A percentile compares a stretch with the other conserved stretches of the same genome.
These are phyloP conservation scores for Geosiphon pyriformis DNA, from an alignment of 192 early-diverging fungal species.

Conservation along the genomic window DNA sequence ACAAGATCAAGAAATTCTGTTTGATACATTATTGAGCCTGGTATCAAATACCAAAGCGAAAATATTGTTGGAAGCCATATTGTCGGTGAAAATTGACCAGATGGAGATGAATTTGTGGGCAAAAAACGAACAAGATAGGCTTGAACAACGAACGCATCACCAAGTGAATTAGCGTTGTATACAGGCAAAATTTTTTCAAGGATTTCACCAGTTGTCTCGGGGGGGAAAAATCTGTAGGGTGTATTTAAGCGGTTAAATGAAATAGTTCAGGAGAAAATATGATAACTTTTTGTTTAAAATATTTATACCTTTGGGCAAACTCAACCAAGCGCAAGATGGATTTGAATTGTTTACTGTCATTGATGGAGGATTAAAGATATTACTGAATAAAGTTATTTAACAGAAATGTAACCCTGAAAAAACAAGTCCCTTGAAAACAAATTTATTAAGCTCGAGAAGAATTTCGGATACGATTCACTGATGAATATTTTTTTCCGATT, in stretches of 20 bases:
- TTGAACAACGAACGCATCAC: conserved; percentile 49
- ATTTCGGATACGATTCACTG: conserved; percentile 51
- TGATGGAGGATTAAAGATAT: conserved; percentile 1
- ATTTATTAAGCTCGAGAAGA: no score
- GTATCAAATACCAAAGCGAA: conserved; percentile 74
- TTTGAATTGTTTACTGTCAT: conserved; percentile 43
- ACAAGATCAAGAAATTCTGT: conserved; percentile 68
- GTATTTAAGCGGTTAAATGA: neutral
- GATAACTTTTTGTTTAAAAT: neutral
- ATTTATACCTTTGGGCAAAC: conserved; percentile 42
- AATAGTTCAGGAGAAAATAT: neutral
- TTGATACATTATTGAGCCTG: conserved; percentile 54
- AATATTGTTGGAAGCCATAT: conserved; percentile 80
- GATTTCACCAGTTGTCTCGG: conserved; percentile 63
- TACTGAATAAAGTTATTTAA: no score
- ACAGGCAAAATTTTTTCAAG: conserved; percentile 71
- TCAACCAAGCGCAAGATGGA: conserved; percentile 45
- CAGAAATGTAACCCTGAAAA: no score
- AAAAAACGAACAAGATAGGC: conserved; percentile 66
- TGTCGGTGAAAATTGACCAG: conserved; percentile 51
- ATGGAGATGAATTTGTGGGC: conserved; percentile 56
- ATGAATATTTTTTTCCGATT: conserved; percentile 57
- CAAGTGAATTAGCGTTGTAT: conserved; percentile 61
- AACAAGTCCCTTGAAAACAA: conserved; percentile 19
- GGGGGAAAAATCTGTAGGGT: conserved; percentile 58